These are phyloP conservation scores for Microthyrium microscopicum DNA, from an alignment of 2,329 filamentous ascomycete genomes.

Conservation along the genomic window DNA sequence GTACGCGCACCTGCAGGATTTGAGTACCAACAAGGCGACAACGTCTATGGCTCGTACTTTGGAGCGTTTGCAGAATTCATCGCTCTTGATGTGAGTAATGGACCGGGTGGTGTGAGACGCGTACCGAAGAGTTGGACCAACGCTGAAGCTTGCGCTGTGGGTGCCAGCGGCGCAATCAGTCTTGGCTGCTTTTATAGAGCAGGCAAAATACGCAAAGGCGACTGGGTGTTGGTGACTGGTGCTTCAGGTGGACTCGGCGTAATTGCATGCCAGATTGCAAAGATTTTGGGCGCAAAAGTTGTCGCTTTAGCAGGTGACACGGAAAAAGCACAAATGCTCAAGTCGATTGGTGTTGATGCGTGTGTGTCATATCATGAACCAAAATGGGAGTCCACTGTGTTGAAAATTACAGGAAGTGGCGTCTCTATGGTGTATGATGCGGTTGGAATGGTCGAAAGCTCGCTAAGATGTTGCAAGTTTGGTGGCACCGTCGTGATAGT, in stretches of 20 bases:
- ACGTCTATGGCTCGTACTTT: conserved; percentile 35
- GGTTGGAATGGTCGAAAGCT: conserved; percentile 38
- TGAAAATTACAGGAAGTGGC: conserved; percentile 29
- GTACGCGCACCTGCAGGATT: conserved; percentile 19
- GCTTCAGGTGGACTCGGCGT: conserved; percentile 39
- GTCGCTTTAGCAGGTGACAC: conserved; percentile 34
- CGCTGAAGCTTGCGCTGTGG: conserved; percentile 35
- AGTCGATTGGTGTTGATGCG: conserved; percentile 23
- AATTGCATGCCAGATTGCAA: conserved; percentile 39
- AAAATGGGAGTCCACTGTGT: conserved; percentile 36
- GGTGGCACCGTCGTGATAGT: conserved; percentile 38
- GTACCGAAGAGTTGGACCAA: conserved; percentile 31
- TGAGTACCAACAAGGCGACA: conserved; percentile 28
- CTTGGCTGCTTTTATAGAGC: conserved; percentile 33
- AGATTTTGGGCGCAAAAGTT: conserved; percentile 34
- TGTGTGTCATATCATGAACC: conserved; percentile 25
- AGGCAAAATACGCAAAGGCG: conserved; percentile 25
- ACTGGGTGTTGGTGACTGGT: conserved; percentile 38
- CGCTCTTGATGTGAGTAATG: conserved; percentile 19
- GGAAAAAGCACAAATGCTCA: conserved; percentile 28
- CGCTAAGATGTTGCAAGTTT: conserved; percentile 37
- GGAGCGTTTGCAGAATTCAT: conserved; percentile 39
- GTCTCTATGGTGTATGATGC: conserved; percentile 43
- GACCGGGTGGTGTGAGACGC: conserved; percentile 19
- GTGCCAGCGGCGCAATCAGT: conserved; percentile 35